A percentile compares a stretch with the other conserved stretches of the same genome.
phyloP scores from a whole-genome alignment of 2,329 filamentous ascomycete species.

The Cladorrhinum sp. region DNA sequence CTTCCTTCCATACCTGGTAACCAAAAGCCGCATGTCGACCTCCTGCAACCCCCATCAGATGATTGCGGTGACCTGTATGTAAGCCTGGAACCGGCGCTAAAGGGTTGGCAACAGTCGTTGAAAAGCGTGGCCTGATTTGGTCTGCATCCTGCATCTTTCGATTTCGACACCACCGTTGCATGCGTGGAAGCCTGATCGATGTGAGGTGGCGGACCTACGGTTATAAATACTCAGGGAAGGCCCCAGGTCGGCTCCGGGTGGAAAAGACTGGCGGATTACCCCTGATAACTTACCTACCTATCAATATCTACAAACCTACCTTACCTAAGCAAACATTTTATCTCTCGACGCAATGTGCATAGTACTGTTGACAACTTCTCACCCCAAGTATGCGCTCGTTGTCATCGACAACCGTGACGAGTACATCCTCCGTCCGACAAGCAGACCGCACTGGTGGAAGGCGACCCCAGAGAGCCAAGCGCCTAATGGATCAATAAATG shows the following conservation, averaged over 20 bases:
- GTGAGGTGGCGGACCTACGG: background rate
- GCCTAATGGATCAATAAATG: conserved; percentile 13
- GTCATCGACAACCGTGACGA: conserved; percentile 77
- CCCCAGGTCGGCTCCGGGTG: background rate
- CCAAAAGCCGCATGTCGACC: background rate
- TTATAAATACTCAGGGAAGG: background rate
- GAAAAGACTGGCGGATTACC: background rate
- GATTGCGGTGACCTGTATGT: background rate
- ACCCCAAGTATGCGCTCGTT: conserved; percentile 72
- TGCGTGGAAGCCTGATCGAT: conserved; percentile 4
- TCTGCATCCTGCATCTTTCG: conserved; percentile 6
- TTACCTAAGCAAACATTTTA: too few relatives aligned
- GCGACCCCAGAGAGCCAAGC: conserved; percentile 36
- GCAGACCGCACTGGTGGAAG: conserved; percentile 62
- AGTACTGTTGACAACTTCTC: conserved; percentile 69
- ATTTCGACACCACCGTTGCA: conserved; percentile 2
- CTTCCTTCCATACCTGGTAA: background rate
- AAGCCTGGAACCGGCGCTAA: conserved; percentile 4
- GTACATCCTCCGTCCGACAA: conserved; percentile 63
- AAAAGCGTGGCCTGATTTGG: conserved; percentile 4
- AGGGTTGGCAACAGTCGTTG: conserved; percentile 3
- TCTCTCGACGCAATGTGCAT: conserved; percentile 62
- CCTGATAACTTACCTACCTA: background rate
- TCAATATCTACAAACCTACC: background rate
- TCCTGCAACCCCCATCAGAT: background rate